These are phyloP conservation scores for Dendrostoma leiphaemia DNA, from an alignment of 2,329 filamentous ascomycete genomes.

Conservation along the genomic window DNA sequence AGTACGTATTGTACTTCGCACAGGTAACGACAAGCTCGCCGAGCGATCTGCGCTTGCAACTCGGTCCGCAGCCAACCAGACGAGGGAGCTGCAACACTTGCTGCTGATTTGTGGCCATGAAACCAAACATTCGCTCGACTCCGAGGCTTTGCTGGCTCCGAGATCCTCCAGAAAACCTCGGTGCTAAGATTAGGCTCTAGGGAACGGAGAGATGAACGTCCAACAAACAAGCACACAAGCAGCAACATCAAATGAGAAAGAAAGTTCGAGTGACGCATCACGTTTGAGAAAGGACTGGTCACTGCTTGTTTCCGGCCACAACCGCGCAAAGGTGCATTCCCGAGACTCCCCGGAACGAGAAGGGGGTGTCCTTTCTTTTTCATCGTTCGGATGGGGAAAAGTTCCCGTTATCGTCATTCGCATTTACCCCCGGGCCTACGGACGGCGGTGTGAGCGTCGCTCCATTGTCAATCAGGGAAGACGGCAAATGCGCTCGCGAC, in stretches of 20 bases:
- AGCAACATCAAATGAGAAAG: neutral
- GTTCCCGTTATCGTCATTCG: neutral
- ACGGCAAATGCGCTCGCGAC: neutral
- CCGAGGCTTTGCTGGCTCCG: neutral
- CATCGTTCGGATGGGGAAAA: neutral
- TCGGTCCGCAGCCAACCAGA: slow-evolving; percentile 15
- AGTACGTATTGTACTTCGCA: too few relatives aligned
- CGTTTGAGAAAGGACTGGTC: neutral
- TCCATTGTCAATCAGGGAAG: slow-evolving; percentile 10
- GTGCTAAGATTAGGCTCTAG: slow-evolving; percentile 3
- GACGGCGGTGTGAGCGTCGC: neutral
- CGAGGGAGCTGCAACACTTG: neutral
- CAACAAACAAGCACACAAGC: neutral
- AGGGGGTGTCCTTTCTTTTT: neutral
- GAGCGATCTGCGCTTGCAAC: neutral
- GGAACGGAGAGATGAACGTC: neutral
- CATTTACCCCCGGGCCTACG: neutral
- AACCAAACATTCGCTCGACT: too few relatives aligned
- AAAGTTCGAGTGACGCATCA: neutral
- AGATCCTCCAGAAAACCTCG: neutral
- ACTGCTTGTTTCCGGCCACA: neutral
- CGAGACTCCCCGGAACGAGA: neutral
- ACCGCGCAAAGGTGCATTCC: neutral
- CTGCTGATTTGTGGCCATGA: slow-evolving; percentile 4
- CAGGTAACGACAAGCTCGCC: neutral